Conservation (phyloP, 2,329 filamentous ascomycete species). For the Xylariaceae sp. region DNA sequence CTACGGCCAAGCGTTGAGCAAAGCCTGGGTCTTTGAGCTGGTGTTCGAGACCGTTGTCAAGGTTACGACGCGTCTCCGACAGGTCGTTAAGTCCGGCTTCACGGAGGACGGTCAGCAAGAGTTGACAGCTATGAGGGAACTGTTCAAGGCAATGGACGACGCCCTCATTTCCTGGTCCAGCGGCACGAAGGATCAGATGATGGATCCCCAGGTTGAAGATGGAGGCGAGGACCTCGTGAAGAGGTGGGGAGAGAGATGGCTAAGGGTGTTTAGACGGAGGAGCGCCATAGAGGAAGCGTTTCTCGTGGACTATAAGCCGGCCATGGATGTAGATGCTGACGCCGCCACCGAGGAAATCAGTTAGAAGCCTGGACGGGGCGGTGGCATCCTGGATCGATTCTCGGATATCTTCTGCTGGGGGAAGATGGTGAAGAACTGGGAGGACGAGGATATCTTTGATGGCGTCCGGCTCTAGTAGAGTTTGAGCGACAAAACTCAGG, state of each 20-base stretch:
- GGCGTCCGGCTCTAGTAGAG: no score
- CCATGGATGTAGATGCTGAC: slow-evolving; percentile 12
- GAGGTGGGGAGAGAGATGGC: slow-evolving; percentile 83
- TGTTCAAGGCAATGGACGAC: slow-evolving; percentile 81
- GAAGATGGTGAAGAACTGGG: no score
- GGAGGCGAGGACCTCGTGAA: slow-evolving; percentile 66
- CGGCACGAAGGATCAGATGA: slow-evolving; percentile 70
- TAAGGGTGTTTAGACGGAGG: slow-evolving; percentile 78
- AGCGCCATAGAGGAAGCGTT: slow-evolving; percentile 78
- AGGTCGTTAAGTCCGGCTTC: slow-evolving; percentile 66
- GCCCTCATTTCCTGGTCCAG: slow-evolving; percentile 68
- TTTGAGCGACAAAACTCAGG: no score
- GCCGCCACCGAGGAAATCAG: no score
- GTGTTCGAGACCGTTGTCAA: slow-evolving; percentile 85
- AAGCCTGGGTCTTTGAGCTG: slow-evolving; percentile 83
- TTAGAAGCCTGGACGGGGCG: no score
- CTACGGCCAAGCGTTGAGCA: slow-evolving; percentile 66
- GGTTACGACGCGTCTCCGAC: slow-evolving; percentile 80
- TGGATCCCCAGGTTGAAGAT: slow-evolving; percentile 54
- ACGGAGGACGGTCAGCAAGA: slow-evolving; percentile 58
- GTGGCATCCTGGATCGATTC: no score
- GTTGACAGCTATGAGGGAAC: slow-evolving; percentile 68
- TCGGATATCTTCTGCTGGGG: no score
- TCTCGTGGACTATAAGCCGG: slow-evolving; percentile 21
- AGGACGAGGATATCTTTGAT: no score